Base-by-base conservation (phyloP, 306 rosid genomes). In the Pueraria montana region DNA sequence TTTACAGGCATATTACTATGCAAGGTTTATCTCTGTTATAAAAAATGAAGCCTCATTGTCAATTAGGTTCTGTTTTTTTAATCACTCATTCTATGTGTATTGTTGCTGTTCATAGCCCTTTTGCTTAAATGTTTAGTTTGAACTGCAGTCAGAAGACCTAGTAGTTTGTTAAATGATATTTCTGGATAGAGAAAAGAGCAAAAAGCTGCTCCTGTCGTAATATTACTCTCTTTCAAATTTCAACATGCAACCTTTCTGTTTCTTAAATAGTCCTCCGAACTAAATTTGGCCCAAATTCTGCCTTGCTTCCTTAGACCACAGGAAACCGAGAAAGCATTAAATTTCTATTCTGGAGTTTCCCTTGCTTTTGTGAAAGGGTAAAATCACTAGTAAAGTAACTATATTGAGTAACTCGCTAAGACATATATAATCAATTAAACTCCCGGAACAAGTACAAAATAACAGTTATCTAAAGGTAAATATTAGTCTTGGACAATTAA, bases 401-500 rank as follows among this genome's bases (percentile, higher is more conserved):
- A 21, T 79, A 30, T 14, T 24, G 38, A 72, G 14, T 32, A 64
- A 74, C 77, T 67, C 72, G 53, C 77, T 23, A 42, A 27, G 55
- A 56, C 55, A 26, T 32, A 43, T 69, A 23, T 40, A 52, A 43
- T 65, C 79, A 43, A 21, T 65, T 64, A 75, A 84, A 23, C 40
- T 21, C 62, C 58, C 20, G 61, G 62, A 70, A 5, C 20, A 77
- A 59, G 50, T 40, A 0, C 24, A 36, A 18, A 56, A 53, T 58
- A 21, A 72, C 52, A 50, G 18, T 23, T 49, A 56, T 42, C 70
- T 59, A 34, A 56, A 56, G 45, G 76, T 66, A 78, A 67, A 80
- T 71, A 21, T 27, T 70, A 63, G 59, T 32, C 55, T 83, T 83
- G 76, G 63, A 66, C 52, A 56, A 34, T 71, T 43, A 48, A 11